These are phyloP conservation scores for Penicillium herquei DNA, from an alignment of 495 filamentous ascomycete species.

Conservation along the genomic window DNA sequence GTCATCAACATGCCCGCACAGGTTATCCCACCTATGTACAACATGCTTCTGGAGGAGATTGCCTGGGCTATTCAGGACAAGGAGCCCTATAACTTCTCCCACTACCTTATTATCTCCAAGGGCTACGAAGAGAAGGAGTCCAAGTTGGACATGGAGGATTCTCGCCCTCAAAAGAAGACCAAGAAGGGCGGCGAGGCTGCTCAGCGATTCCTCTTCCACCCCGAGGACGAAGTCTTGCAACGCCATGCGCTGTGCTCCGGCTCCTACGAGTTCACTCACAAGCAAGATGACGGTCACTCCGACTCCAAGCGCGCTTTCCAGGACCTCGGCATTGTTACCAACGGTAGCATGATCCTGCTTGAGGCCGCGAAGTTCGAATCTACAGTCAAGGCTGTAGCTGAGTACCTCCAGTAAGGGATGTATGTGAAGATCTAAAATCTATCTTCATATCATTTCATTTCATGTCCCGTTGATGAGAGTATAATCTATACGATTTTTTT, in stretches of 20 bases:
- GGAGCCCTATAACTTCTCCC: conserved; percentile 89
- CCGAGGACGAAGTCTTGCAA: conserved; percentile 90
- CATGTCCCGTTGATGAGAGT: conserved; percentile 32
- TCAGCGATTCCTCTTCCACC: conserved; percentile 85
- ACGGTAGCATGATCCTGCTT: conserved; percentile 76
- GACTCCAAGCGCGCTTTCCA: conserved; percentile 94
- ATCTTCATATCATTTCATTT: conserved; percentile 14
- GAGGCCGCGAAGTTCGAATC: conserved; percentile 65
- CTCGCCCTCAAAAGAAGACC: conserved; percentile 73
- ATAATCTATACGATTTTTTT: conserved; percentile 14
- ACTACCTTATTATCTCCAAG: conserved; percentile 89
- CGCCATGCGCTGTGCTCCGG: conserved; percentile 64
- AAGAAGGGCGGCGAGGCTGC: conserved; percentile 54
- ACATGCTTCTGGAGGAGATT: conserved; percentile 91
- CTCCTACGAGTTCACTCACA: conserved; percentile 72
- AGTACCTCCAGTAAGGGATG: conserved; percentile 58
- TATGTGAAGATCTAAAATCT: conserved; percentile 7
- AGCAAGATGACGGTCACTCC: conserved; percentile 70
- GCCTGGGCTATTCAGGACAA: conserved; percentile 84
- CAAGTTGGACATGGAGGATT: conserved; percentile 66
- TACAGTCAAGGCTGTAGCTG: conserved; percentile 66
- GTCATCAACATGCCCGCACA: conserved; percentile 94
- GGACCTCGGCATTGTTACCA: conserved; percentile 83
- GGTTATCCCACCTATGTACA: conserved; percentile 93
- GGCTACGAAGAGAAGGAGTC: conserved; percentile 87